These are phyloP conservation scores for Vanilla planifolia DNA, from an alignment of 106 monocot species.

Conservation along the genomic window DNA sequence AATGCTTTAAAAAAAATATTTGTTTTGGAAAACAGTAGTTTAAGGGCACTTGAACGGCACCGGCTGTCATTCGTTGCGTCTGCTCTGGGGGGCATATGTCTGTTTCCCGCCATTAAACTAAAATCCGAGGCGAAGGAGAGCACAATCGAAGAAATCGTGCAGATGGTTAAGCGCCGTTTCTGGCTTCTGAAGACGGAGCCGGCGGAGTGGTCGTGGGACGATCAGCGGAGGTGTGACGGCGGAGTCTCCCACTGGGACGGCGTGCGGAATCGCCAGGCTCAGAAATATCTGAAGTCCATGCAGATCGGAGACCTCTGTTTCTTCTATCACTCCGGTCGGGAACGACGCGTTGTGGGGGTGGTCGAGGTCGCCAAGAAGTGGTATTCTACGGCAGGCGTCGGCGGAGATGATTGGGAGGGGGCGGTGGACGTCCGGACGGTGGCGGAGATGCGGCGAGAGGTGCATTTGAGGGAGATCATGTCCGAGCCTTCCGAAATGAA, in stretches of 20 bases:
- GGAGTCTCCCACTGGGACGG: constrained; percentile 85
- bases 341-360: constrained; percentile 65
- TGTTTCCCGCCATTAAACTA: not conserved
- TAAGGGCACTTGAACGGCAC: too few relatives aligned
- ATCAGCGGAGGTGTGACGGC: constrained; percentile 43
- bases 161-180: constrained; percentile 19
- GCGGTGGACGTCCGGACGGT: constrained; percentile 66
- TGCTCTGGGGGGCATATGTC: not conserved
- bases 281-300: constrained; percentile 81
- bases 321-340: constrained; percentile 89
- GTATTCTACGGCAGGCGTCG: constrained; percentile 29
- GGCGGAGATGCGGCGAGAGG: constrained; percentile 62
- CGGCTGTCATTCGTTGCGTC: too few relatives aligned
- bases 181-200: constrained; percentile 97
- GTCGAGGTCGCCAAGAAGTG: constrained; percentile 66
- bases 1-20: too few relatives aligned
- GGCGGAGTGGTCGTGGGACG: constrained; percentile 86
- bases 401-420: constrained; percentile 24
- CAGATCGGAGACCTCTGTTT: constrained; percentile 66
- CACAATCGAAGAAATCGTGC: not conserved
- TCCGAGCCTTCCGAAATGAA: constrained; percentile 33
- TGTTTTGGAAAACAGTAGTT: too few relatives aligned
- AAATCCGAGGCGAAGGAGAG: not conserved
- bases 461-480: constrained; percentile 72
- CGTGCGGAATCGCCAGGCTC: constrained; percentile 78